Percentiles rank a stretch among this genome's conserved stretches.
Evolutionary conservation across 2,329 filamentous ascomycete species (phyloP).

Genomic region (Parascedosporium putredinis): DNA sequence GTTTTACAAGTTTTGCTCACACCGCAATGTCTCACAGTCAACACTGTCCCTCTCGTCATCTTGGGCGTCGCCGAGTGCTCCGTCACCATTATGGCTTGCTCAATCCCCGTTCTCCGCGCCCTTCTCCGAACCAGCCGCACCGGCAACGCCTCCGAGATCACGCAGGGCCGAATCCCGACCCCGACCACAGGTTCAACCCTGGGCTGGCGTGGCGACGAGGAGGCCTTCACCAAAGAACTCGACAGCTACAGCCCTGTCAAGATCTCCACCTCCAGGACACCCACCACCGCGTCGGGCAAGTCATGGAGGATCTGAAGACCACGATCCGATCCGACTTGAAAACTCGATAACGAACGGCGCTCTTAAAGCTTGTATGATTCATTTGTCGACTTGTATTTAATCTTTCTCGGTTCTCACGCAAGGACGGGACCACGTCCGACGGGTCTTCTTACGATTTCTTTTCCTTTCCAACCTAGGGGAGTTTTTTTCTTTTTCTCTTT

Average conservation of each 20-base stretch:
- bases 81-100: conserved; percentile 14
- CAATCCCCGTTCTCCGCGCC: conserved; percentile 12
- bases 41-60: conserved; percentile 11
- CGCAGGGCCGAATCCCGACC: background rate
- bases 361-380: background rate
- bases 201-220: background rate
- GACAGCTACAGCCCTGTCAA: background rate
- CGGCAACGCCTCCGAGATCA: background rate
- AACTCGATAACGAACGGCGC: background rate
- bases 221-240: background rate
- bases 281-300: background rate
- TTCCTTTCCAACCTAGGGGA: background rate
- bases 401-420: background rate
- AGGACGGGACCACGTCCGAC: background rate
- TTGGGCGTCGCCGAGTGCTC: conserved; percentile 14
- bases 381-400: too few relatives aligned
- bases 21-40: conserved; percentile 8
- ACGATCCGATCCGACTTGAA: background rate
- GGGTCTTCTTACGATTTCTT: background rate
- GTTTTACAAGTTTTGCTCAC: background rate
- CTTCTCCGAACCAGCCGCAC: background rate
- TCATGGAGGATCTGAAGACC: background rate
- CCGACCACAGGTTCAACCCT: background rate
- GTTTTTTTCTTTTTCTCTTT: background rate
- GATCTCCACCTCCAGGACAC: background rate